These are phyloP conservation scores for Calvatia gigantea DNA, from an alignment of 768 basidiomycete species.

Conservation along the genomic window DNA sequence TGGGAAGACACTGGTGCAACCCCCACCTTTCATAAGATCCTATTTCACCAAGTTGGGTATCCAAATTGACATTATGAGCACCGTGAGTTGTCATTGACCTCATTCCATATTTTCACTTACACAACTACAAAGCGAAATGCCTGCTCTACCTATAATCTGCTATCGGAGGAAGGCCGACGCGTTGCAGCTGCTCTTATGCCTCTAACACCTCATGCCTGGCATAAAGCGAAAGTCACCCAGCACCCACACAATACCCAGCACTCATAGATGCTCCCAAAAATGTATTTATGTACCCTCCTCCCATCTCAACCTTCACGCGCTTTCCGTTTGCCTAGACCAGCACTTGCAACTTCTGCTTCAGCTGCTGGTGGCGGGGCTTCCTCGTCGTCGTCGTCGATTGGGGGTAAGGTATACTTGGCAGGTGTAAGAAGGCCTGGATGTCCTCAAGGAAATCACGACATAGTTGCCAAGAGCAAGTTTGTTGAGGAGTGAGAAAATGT, in stretches of 20 bases:
- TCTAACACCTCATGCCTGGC: slow-evolving; percentile 51
- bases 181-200: slow-evolving; percentile 92
- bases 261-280: neutral
- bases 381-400: slow-evolving; percentile 61
- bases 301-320: slow-evolving; percentile 20
- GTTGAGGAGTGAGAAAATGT: neutral
- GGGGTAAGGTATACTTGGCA: slow-evolving; percentile 54
- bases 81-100: slow-evolving; percentile 42
- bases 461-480: slow-evolving; percentile 7
- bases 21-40: slow-evolving; percentile 62
- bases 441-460: slow-evolving; percentile 13
- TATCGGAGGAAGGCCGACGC: slow-evolving; percentile 89
- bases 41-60: slow-evolving; percentile 77
- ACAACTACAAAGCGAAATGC: slow-evolving; percentile 67
- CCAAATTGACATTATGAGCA: slow-evolving; percentile 87
- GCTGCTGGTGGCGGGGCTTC: slow-evolving; percentile 28
- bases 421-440: slow-evolving; percentile 54
- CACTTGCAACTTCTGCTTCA: slow-evolving; percentile 25
- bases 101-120: neutral
- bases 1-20: slow-evolving; percentile 64
- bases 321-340: slow-evolving; percentile 31
- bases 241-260: neutral
- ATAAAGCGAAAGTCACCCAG: slow-evolving; percentile 24
- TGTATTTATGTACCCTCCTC: slow-evolving; percentile 4
- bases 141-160: slow-evolving; percentile 91